Percentiles rank a stretch among this genome's conserved stretches.
phyloP scores from a whole-genome alignment of 331 rosid species.

The Spiraea crenata region DNA sequence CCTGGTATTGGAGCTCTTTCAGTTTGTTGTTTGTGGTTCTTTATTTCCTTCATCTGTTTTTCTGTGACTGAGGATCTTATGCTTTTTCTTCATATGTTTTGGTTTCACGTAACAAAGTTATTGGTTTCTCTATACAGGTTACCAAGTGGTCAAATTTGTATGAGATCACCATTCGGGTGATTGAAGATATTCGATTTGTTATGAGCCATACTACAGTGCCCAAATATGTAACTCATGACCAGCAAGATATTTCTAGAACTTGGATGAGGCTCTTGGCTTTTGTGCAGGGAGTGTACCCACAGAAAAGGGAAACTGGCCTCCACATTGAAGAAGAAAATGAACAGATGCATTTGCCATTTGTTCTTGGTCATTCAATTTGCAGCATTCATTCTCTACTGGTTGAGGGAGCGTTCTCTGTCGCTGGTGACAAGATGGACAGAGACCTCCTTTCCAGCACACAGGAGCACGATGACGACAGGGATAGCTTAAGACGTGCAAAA shows the following conservation, averaged over 20 bases:
- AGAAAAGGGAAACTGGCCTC: conserved; percentile 81
- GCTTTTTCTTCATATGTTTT: neutral
- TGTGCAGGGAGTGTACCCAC: conserved; percentile 96
- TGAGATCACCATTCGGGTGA: conserved; percentile 71
- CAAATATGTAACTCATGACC: conserved; percentile 67
- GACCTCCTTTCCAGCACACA: conserved; percentile 34
- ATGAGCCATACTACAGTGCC: conserved; percentile 83
- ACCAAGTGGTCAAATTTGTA: conserved; percentile 58
- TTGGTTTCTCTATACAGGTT: conserved; percentile 45
- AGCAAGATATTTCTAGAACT: conserved; percentile 71
- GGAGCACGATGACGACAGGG: conserved; percentile 55
- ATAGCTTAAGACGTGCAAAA: conserved; percentile 67
- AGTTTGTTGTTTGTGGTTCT: neutral
- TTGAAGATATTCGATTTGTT: conserved; percentile 94
- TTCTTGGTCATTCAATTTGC: conserved; percentile 67
- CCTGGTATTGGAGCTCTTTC: neutral
- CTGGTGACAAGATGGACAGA: conserved; percentile 51
- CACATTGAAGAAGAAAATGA: conserved; percentile 92
- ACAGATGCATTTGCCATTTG: conserved; percentile 58
- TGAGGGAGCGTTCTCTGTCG: conserved; percentile 77
- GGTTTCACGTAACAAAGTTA: neutral
- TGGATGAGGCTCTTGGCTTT: conserved; percentile 82
- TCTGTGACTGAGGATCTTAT: neutral
- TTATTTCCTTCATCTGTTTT: neutral
- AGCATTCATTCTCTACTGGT: conserved; percentile 79